Percentiles rank a stretch among this genome's conserved stretches.
These are phyloP conservation scores for Neopestalotiopsis rosae DNA, from an alignment of 2,329 filamentous ascomycete species.

Conservation along the genomic window DNA sequence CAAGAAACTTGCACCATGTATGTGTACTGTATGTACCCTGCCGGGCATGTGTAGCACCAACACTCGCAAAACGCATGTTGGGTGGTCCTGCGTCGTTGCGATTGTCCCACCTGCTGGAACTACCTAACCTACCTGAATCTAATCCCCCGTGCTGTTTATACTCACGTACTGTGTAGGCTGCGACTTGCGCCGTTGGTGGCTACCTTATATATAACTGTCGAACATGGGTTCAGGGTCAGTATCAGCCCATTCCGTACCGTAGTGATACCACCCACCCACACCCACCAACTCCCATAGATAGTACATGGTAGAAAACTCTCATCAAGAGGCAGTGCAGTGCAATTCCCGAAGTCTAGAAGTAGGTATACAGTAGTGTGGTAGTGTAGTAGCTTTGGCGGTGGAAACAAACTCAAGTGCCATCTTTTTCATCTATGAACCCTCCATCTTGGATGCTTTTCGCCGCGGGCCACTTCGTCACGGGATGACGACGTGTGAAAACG, in stretches of 20 bases:
- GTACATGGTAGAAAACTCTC: too few relatives aligned
- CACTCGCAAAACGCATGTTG: not conserved
- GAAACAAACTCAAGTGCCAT: not conserved
- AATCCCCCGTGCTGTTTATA: not conserved
- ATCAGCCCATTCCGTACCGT: not conserved
- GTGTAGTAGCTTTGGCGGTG: not conserved
- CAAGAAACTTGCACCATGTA: not conserved
- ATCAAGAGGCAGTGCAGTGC: not conserved
- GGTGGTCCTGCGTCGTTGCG: not conserved
- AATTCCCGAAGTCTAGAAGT: not conserved
- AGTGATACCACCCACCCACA: not conserved
- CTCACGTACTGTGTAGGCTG: not conserved
- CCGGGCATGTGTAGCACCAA: not conserved
- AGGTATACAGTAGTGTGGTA: not conserved
- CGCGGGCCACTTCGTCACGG: not conserved
- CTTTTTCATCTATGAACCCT: not conserved
- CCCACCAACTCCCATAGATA: not conserved
- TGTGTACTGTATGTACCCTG: not conserved
- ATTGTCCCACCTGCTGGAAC: not conserved
- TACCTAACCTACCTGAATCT: not conserved
- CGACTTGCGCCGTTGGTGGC: not conserved
- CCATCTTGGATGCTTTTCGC: not conserved
- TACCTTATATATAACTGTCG: not conserved
- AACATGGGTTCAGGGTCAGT: slow-evolving; percentile 1
- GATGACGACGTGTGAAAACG: not conserved